phyloP scores from a whole-genome alignment of 1,284 basidiomycete species.

The Bjerkandera adusta region DNA sequence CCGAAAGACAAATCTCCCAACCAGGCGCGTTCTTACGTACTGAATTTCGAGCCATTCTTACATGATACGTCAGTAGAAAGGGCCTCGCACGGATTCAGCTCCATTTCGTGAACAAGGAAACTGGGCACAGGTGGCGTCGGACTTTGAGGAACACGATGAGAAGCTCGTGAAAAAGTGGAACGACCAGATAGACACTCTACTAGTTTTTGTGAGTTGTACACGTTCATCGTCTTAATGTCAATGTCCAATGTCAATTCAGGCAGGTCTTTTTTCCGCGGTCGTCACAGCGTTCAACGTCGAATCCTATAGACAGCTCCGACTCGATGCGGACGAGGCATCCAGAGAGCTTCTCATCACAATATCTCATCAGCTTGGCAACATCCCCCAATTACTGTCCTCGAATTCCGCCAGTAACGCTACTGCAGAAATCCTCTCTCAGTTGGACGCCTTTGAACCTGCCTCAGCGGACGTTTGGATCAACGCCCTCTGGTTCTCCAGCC shows the following conservation, averaged over 20 bases:
- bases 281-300: constrained; percentile 9
- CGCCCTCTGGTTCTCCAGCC: constrained; percentile 15
- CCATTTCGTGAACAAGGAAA: too few species aligned
- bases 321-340: neutral
- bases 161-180: neutral
- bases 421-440: neutral
- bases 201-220: constrained; percentile 5
- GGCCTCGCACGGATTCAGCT: too few species aligned
- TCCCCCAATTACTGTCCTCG: neutral
- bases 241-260: neutral
- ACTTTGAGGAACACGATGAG: too few species aligned
- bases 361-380: constrained; percentile 12
- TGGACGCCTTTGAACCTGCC: neutral
- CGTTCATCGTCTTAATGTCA: neutral
- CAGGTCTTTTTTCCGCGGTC: constrained; percentile 9
- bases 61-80: too few species aligned
- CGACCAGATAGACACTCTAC: constrained; percentile 4
- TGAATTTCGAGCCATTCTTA: too few species aligned
- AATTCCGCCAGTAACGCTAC: neutral
- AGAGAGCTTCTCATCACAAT: constrained; percentile 13
- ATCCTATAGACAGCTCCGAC: constrained; percentile 3
- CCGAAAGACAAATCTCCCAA: too few species aligned
- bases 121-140: too few species aligned
- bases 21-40: too few species aligned
- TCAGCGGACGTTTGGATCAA: constrained; percentile 14